Conservation (phyloP, 2,329 filamentous ascomycete genomes). For the Nigrospora oryzae region DNA sequence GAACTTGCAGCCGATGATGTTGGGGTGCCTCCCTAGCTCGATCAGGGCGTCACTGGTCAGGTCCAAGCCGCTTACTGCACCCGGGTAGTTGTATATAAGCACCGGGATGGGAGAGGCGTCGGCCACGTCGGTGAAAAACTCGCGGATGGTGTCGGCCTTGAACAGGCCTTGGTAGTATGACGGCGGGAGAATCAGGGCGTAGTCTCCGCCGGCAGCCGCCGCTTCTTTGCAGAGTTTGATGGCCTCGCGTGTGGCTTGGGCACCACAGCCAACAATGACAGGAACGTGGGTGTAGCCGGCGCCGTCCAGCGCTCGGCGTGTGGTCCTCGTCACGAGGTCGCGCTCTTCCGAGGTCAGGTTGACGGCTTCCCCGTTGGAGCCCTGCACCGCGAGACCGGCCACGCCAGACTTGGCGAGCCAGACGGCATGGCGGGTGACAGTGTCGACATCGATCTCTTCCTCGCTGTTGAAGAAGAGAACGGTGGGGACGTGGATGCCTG, state of each 20-base stretch:
- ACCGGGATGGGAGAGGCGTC: constrained; percentile 45
- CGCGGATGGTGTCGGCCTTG: constrained; percentile 43
- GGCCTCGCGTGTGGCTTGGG: constrained; percentile 57
- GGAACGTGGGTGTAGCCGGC: constrained; percentile 44
- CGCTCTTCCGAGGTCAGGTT: constrained; percentile 58
- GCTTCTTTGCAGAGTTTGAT: constrained; percentile 58
- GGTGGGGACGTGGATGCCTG: constrained; percentile 51
- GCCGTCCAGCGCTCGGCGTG: constrained; percentile 50
- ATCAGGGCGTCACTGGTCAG: constrained; percentile 46
- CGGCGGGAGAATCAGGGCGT: constrained; percentile 59
- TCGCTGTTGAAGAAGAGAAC: constrained; percentile 48
- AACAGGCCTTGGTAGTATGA: constrained; percentile 57
- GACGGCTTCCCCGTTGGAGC: constrained; percentile 65
- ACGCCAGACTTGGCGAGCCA: constrained; percentile 55
- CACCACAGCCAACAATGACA: constrained; percentile 58
- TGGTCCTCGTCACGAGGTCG: constrained; percentile 47
- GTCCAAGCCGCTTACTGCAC: constrained; percentile 44
- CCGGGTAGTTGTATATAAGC: constrained; percentile 56
- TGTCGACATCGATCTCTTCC: constrained; percentile 43
- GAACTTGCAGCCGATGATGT: constrained; percentile 51
- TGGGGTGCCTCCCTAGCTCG: constrained; percentile 38
- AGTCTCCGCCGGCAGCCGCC: constrained; percentile 54
- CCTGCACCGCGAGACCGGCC: constrained; percentile 58
- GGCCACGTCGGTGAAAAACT: constrained; percentile 54
- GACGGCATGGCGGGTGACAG: constrained; percentile 40